These are phyloP conservation scores for Phytophthora crassamura DNA, from an alignment of 352 stramenopile species.

Conservation along the genomic window DNA sequence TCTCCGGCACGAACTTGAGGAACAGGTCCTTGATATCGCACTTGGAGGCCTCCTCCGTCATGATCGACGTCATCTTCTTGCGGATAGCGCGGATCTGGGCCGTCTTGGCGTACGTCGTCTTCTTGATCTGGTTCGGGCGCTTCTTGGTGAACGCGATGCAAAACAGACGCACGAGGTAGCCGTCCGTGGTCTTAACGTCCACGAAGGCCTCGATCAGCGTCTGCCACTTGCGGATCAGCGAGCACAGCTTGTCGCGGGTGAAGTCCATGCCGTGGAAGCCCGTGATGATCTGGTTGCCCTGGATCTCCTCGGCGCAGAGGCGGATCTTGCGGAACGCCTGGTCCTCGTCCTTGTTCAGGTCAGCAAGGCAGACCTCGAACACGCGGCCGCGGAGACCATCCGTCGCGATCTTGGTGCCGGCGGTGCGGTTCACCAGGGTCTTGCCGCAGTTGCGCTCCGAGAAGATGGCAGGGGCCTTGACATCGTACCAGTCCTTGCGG, in stretches of 20 bases:
- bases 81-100: slow-evolving; percentile 97
- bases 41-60: slow-evolving; percentile 98
- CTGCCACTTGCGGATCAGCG: slow-evolving; percentile 99
- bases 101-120: slow-evolving; percentile 99
- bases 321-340: slow-evolving; percentile 99
- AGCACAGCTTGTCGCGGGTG: slow-evolving; percentile 99
- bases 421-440: slow-evolving; percentile 99
- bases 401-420: slow-evolving; percentile 97
- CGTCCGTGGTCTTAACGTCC: slow-evolving; percentile 99
- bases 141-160: slow-evolving; percentile 99
- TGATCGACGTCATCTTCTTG: slow-evolving; percentile 99
- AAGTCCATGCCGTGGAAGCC: slow-evolving; percentile 95
- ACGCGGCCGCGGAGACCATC: slow-evolving; percentile 99
- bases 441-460: slow-evolving; percentile 97
- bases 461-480: slow-evolving; percentile 99
- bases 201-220: slow-evolving; percentile 99
- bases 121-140: slow-evolving; percentile 98
- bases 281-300: slow-evolving; percentile 87
- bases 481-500: slow-evolving; percentile 98
- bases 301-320: slow-evolving; percentile 98
- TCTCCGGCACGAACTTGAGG: slow-evolving; percentile 98
- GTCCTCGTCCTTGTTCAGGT: slow-evolving; percentile 99
- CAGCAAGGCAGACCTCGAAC: slow-evolving; percentile 98
- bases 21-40: slow-evolving; percentile 99
- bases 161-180: slow-evolving; percentile 99